Percentiles rank a stretch among this genome's conserved stretches.
These are phyloP conservation scores for Candida frijolesensis DNA, from an alignment of 1,139 yeast genomes.

Conservation along the genomic window DNA sequence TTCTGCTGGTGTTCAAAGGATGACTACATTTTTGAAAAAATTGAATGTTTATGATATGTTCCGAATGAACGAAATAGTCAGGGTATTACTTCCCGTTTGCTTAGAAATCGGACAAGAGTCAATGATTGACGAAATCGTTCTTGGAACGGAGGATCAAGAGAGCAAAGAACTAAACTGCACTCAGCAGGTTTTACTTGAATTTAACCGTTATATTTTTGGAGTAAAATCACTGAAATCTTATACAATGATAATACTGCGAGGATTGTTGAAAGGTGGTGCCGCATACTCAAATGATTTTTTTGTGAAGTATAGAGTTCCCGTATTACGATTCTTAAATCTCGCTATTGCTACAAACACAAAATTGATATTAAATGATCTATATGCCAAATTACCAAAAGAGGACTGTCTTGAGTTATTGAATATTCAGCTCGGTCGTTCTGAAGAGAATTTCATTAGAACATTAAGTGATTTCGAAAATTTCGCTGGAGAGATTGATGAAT, in stretches of 20 bases:
- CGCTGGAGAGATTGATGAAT: constrained; percentile 41
- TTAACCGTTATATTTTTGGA: constrained; percentile 13
- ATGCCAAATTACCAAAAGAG: constrained; percentile 21
- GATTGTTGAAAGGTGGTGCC: constrained; percentile 11
- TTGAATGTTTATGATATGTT: constrained; percentile 23
- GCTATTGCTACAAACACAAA: constrained; percentile 25
- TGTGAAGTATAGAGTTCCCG: constrained; percentile 10
- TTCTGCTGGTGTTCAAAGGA: constrained; percentile 5
- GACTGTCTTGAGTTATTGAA: constrained; percentile 27
- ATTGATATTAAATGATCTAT: constrained; percentile 25
- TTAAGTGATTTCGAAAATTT: constrained; percentile 23
- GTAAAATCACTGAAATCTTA: constrained; percentile 10
- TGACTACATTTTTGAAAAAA: constrained; percentile 20
- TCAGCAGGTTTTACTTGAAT: constrained; percentile 21
- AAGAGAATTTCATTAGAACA: constrained; percentile 11
- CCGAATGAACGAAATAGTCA: constrained; percentile 19
- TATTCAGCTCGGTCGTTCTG: constrained; percentile 15
- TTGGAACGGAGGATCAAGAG: constrained; percentile 17
- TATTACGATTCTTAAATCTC: constrained; percentile 19
- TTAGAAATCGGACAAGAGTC: not conserved
- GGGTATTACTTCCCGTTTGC: constrained; percentile 3
- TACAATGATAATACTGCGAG: constrained; percentile 12
- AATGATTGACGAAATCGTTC: constrained; percentile 20
- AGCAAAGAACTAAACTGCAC: constrained; percentile 12
- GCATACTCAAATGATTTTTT: constrained; percentile 6